Conservation (phyloP, 176 grass and related monocot genomes). For the sorghum (Sorghum bicolor) region Sorghum_bicolor_NCBIv3 NC_012870.2:78449501-78450000, state of each 20-base stretch:
- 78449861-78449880: conserved; percentile 50
- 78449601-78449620: neutral
- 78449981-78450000: neutral
- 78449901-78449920: neutral
- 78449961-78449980: conserved; percentile 18
- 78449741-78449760: neutral
- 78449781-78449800: conserved; percentile 79
- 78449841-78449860: conserved; percentile 61
- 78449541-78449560: neutral
- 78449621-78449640: neutral
- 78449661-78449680: neutral
- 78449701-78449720: neutral
- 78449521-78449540: neutral
- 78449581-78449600: neutral
- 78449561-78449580: neutral
- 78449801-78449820: conserved; percentile 62
- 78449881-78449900: conserved; percentile 16
- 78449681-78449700: neutral
- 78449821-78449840: conserved; percentile 65
- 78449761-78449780: conserved; percentile 91
- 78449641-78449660: neutral
- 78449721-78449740: neutral
- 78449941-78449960: neutral
- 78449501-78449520: neutral
- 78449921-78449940: neutral